Conservation (phyloP, 2,329 filamentous ascomycete genomes). For the Ophiostoma triangulosporum region DNA sequence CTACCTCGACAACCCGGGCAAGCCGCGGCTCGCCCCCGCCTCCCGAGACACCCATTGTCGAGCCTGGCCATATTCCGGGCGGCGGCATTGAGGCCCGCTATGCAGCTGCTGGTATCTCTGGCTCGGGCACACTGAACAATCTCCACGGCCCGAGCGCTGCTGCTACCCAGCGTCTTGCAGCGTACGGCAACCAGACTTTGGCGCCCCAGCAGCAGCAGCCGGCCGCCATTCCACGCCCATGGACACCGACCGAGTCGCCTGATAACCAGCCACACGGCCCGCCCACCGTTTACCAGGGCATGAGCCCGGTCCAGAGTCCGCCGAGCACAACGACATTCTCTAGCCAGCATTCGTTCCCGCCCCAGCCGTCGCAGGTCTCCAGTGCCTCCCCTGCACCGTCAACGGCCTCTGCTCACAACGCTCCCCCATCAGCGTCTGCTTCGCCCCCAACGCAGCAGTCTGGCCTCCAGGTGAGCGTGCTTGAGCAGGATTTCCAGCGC, state of each 20-base stretch:
- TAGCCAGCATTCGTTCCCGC: slow-evolving; percentile 6
- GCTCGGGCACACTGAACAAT: slow-evolving; percentile 66
- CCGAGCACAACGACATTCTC: slow-evolving; percentile 23
- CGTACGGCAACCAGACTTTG: slow-evolving; percentile 49
- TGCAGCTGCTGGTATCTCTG: slow-evolving; percentile 81
- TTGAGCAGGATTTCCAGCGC: slow-evolving; percentile 76
- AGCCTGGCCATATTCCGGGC: slow-evolving; percentile 54
- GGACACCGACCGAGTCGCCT: slow-evolving; percentile 89
- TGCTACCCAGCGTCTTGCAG: slow-evolving; percentile 65
- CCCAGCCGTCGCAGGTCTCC: neutral
- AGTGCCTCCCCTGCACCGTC: neutral
- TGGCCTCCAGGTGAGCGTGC: slow-evolving; percentile 48
- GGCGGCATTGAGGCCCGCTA: slow-evolving; percentile 85
- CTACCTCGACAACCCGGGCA: slow-evolving; percentile 82
- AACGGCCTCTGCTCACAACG: slow-evolving; percentile 5
- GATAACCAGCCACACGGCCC: slow-evolving; percentile 79
- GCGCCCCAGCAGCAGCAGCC: slow-evolving; percentile 19
- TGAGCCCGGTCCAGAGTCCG: slow-evolving; percentile 50
- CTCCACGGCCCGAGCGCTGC: slow-evolving; percentile 60
- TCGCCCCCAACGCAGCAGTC: slow-evolving; percentile 24
- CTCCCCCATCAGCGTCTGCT: slow-evolving; percentile 23
- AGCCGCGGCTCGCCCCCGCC: slow-evolving; percentile 88
- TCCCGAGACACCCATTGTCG: slow-evolving; percentile 77
- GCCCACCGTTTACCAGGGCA: slow-evolving; percentile 82
- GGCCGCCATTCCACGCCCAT: slow-evolving; percentile 42